Percentiles rank a stretch among this genome's conserved stretches.
phyloP scores from a whole-genome alignment of 2,329 filamentous ascomycete genomes.

The Pseudogymnoascus sp. region DNA sequence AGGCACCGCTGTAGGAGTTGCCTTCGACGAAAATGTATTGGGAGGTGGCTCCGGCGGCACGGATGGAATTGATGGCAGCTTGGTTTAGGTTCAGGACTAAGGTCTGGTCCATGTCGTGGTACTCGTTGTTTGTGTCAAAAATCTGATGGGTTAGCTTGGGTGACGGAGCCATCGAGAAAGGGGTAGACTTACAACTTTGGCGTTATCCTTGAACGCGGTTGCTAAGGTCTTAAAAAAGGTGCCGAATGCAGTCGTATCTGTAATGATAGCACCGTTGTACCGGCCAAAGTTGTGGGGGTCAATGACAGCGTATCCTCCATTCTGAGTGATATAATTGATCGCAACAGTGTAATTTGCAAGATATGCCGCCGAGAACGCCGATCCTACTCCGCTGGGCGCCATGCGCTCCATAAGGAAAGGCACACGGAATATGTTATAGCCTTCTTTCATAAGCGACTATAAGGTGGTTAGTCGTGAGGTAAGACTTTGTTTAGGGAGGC shows the following conservation, averaged over 20 bases:
- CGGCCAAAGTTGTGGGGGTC: conserved; percentile 44
- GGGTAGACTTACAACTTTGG: conserved; percentile 27
- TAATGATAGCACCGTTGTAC: conserved; percentile 36
- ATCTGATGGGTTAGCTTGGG: conserved; percentile 10
- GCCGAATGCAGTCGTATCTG: conserved; percentile 30
- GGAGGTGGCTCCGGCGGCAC: conserved; percentile 34
- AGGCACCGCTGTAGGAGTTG: conserved; percentile 39
- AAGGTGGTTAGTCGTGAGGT: background rate
- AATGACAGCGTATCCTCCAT: conserved; percentile 39
- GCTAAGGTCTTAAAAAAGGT: conserved; percentile 35
- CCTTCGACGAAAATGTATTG: conserved; percentile 55
- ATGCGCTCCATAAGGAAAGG: conserved; percentile 51
- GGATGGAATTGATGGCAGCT: conserved; percentile 36
- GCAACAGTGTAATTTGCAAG: conserved; percentile 34
- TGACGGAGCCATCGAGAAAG: conserved; percentile 29
- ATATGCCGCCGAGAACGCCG: conserved; percentile 32
- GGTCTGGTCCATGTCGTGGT: conserved; percentile 34
- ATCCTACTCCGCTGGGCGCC: conserved; percentile 38
- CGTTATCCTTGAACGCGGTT: conserved; percentile 28
- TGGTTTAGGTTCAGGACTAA: conserved; percentile 36
- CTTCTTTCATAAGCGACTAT: conserved; percentile 11
- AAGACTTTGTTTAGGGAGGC: background rate
- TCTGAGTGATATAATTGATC: conserved; percentile 35
- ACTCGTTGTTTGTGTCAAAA: conserved; percentile 39
- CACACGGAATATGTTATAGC: conserved; percentile 44